Percentiles rank a stretch among this genome's conserved stretches.
Evolutionary conservation across 768 basidiomycete genomes (phyloP).

Genomic region (Lactarius quietus): DNA sequence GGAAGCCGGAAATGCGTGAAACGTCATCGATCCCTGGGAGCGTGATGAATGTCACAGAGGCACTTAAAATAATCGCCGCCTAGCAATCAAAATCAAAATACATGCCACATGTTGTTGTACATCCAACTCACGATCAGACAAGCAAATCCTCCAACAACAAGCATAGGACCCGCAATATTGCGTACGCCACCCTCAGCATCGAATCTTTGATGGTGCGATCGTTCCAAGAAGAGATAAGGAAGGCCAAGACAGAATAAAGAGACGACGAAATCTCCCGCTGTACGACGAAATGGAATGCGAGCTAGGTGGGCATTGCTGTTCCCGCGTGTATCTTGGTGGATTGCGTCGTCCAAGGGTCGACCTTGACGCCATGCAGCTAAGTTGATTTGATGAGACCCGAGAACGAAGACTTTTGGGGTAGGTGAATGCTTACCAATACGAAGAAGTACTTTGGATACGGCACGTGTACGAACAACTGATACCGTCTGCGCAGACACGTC

Average conservation of each 20-base stretch:
- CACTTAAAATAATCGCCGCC: conserved; percentile 79
- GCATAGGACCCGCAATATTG: conserved; percentile 48
- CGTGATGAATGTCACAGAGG: conserved; percentile 77
- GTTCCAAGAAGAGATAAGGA: conserved; percentile 69
- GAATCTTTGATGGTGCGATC: conserved; percentile 44
- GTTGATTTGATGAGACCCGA: not conserved
- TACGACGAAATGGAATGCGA: conserved; percentile 44
- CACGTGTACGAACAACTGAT: conserved; percentile 23
- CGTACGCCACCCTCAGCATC: conserved; percentile 60
- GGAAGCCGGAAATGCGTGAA: conserved; percentile 59
- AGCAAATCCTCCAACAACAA: conserved; percentile 59
- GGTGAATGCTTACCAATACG: conserved; percentile 21
- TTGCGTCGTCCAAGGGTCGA: conserved; percentile 14
- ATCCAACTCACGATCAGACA: conserved; percentile 31
- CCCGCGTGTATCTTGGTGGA: conserved; percentile 16
- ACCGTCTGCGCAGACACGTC: conserved; percentile 4
- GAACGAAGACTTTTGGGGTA: not conserved
- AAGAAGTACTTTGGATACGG: conserved; percentile 24
- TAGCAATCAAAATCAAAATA: conserved; percentile 31
- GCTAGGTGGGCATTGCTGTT: not conserved
- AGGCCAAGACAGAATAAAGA: conserved; percentile 71
- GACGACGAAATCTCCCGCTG: conserved; percentile 53
- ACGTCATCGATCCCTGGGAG: conserved; percentile 68
- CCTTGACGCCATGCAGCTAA: conserved; percentile 26
- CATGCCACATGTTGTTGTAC: not conserved